These are phyloP conservation scores for Cladophialophora carrionii DNA, from an alignment of 2,329 filamentous ascomycete genomes.

Conservation along the genomic window DNA sequence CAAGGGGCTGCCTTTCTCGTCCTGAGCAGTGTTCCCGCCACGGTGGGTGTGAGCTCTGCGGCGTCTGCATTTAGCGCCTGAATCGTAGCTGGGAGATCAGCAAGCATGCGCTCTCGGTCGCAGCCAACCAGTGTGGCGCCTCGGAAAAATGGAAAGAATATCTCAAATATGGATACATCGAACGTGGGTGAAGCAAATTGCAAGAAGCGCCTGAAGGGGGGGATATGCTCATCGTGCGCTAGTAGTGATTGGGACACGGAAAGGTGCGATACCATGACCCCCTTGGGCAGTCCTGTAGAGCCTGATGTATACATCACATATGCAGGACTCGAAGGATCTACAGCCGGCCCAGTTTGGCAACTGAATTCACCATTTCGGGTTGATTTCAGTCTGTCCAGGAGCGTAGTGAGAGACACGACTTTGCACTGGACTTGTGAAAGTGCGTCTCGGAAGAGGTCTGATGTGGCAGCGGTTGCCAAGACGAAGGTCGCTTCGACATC, in stretches of 20 bases:
- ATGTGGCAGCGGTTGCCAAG: conserved; percentile 59
- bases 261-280: conserved; percentile 77
- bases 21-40: conserved; percentile 74
- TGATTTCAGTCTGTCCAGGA: conserved; percentile 2
- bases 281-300: conserved; percentile 86
- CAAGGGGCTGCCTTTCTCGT: conserved; percentile 68
- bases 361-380: background rate
- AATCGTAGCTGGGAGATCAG: conserved; percentile 72
- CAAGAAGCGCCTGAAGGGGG: conserved; percentile 75
- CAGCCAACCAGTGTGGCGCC: conserved; percentile 74
- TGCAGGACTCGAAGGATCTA: conserved; percentile 56
- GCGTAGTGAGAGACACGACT: conserved; percentile 44
- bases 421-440: conserved; percentile 43
- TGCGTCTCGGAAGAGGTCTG: conserved; percentile 36
- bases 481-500: conserved; percentile 73
- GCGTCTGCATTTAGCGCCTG: conserved; percentile 72
- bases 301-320: conserved; percentile 96
- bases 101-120: conserved; percentile 69
- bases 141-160: conserved; percentile 82
- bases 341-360: conserved; percentile 34
- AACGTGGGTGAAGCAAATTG: conserved; percentile 93
- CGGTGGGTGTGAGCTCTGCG: conserved; percentile 86
- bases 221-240: conserved; percentile 78
- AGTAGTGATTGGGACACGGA: conserved; percentile 81
- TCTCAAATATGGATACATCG: conserved; percentile 92